Percentiles rank a stretch among this genome's conserved stretches.
Evolutionary conservation across 164 flowering plant species (phyloP).

Genomic region (Echeveria elegans): DNA sequence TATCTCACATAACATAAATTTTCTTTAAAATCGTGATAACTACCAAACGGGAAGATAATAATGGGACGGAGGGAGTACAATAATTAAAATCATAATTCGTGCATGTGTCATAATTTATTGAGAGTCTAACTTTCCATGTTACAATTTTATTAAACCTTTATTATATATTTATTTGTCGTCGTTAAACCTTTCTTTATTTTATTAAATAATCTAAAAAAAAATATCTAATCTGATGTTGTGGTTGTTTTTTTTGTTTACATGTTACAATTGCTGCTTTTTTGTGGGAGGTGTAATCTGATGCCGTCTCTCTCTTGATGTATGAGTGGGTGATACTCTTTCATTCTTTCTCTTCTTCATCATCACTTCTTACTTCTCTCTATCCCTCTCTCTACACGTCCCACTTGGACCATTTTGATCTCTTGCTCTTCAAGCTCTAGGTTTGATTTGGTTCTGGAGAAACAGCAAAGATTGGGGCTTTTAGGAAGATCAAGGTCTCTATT

Average conservation of each 20-base stretch:
- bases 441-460: background rate
- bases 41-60: too few species aligned
- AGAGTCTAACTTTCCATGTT: too few species aligned
- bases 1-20: too few species aligned
- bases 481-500: background rate
- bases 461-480: background rate
- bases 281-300: background rate
- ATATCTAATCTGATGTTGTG: background rate
- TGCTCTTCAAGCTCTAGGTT: background rate
- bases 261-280: background rate
- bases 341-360: background rate
- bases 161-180: too few species aligned
- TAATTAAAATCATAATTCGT: too few species aligned
- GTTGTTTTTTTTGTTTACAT: background rate
- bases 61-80: too few species aligned
- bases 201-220: background rate
- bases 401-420: background rate
- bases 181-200: too few species aligned
- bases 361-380: background rate
- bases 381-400: background rate
- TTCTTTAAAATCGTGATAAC: too few species aligned
- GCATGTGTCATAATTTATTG: too few species aligned
- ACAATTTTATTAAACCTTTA: too few species aligned
- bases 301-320: constrained; percentile 4
- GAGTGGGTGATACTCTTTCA: constrained; percentile 3